Percentiles rank a stretch among this genome's conserved stretches.
These are phyloP conservation scores for Xylaria sp. DNA, from an alignment of 2,329 filamentous ascomycete genomes.

Conservation along the genomic window DNA sequence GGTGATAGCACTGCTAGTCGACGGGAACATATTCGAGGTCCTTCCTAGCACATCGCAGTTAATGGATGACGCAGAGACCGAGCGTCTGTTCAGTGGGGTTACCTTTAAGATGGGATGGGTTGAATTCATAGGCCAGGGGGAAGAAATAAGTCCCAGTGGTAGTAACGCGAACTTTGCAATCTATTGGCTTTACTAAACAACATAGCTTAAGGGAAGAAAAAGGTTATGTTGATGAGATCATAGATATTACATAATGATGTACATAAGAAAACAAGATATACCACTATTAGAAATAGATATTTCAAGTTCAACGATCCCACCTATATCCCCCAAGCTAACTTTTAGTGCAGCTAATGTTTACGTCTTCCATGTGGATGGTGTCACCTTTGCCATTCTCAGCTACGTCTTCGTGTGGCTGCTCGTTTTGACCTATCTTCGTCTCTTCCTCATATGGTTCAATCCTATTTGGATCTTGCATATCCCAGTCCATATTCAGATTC, in stretches of 20 bases:
- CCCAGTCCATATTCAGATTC: slow-evolving; percentile 3
- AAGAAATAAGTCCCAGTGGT: neutral
- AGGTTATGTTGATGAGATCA: too few species aligned
- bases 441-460: neutral
- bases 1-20: slow-evolving; percentile 1
- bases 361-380: neutral
- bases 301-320: neutral
- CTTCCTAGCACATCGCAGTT: neutral
- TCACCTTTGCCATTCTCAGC: neutral
- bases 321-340: neutral
- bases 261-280: too few species aligned
- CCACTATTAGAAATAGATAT: neutral
- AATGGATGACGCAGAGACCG: neutral
- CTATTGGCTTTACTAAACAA: neutral
- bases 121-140: neutral
- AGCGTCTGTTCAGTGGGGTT: neutral
- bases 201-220: too few species aligned
- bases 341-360: neutral
- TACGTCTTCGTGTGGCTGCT: neutral
- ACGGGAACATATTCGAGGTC: neutral
- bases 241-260: too few species aligned
- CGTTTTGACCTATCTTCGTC: neutral
- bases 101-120: neutral
- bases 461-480: slow-evolving; percentile 1
- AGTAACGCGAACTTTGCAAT: neutral